These are phyloP conservation scores for Paralagenidium karlingii DNA, from an alignment of 352 stramenopile species.

Conservation along the genomic window DNA sequence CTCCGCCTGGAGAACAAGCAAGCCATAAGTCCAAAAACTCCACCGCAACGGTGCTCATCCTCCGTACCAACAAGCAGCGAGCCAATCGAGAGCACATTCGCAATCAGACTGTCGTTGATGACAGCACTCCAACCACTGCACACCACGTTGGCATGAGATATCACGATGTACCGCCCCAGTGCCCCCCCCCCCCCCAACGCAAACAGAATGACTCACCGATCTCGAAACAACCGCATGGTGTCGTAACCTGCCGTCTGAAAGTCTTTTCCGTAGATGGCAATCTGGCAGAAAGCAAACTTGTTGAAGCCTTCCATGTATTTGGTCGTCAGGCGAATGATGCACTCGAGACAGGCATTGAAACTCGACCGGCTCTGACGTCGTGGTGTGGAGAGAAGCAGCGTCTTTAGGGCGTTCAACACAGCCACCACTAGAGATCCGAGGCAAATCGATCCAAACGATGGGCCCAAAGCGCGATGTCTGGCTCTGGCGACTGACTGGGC, in stretches of 20 bases:
- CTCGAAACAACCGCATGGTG: constrained; percentile 70
- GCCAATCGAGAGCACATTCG: constrained; percentile 56
- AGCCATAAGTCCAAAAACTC: background rate
- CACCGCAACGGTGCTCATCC: background rate
- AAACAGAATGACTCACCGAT: too few relatives aligned
- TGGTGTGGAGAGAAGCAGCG: constrained; percentile 45
- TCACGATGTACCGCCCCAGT: background rate
- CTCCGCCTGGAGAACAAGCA: constrained; percentile 20
- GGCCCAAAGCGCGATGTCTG: constrained; percentile 45
- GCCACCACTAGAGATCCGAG: constrained; percentile 72
- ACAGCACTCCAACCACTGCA: constrained; percentile 67
- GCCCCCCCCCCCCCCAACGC: too few relatives aligned
- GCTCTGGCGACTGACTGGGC: constrained; percentile 56
- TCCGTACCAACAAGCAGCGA: constrained; percentile 61
- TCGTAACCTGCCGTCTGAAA: constrained; percentile 60
- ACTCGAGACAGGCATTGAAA: constrained; percentile 74
- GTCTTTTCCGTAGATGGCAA: constrained; percentile 78
- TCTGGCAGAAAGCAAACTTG: constrained; percentile 80
- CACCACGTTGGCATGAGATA: too few relatives aligned
- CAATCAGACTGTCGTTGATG: constrained; percentile 71
- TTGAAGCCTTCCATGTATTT: constrained; percentile 77
- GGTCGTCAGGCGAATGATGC: constrained; percentile 51
- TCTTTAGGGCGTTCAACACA: constrained; percentile 46
- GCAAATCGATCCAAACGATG: constrained; percentile 75
- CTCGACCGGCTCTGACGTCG: constrained; percentile 47